phyloP scores from a whole-genome alignment of 192 early-diverging fungal genomes.

The Podila horticola region DNA sequence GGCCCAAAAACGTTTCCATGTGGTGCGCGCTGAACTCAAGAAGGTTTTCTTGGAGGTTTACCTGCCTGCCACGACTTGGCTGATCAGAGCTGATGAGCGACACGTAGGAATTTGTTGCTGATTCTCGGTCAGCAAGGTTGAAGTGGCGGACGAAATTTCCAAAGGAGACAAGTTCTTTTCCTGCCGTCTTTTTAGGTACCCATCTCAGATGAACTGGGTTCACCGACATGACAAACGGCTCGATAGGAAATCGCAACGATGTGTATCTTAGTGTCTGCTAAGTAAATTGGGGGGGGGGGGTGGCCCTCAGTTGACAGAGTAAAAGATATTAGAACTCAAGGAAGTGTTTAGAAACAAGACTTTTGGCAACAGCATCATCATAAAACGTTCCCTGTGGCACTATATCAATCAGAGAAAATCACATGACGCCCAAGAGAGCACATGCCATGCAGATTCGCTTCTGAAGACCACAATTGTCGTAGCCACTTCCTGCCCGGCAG shows the following conservation, averaged over 20 bases:
- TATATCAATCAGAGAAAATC: neutral
- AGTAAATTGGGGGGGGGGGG: no score
- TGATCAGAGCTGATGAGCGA: neutral
- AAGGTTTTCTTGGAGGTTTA: conserved; percentile 7
- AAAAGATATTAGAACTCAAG: neutral
- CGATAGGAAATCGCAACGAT: neutral
- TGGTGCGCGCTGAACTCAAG: conserved; percentile 5
- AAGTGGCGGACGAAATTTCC: conserved; percentile 19
- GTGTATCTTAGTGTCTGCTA: neutral
- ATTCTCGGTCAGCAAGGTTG: conserved; percentile 4
- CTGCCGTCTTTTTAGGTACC: conserved; percentile 10
- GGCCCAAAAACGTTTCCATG: conserved; percentile 16
- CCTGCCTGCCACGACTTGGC: neutral
- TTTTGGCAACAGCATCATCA: no score
- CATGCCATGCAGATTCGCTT: neutral
- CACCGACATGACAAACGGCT: conserved; percentile 6
- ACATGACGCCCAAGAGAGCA: neutral
- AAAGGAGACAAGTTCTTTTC: conserved; percentile 18
- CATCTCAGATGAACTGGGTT: conserved; percentile 1
- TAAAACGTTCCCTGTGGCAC: no score
- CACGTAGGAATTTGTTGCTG: conserved; percentile 3
- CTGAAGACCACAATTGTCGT: neutral
- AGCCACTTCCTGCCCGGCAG: neutral
- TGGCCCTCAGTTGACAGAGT: no score
- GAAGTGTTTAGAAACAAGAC: no score